Percentiles rank a stretch among this genome's conserved stretches.
phyloP scores from a whole-genome alignment of 257 asterid species.

The Capsicum pubescens region DNA sequence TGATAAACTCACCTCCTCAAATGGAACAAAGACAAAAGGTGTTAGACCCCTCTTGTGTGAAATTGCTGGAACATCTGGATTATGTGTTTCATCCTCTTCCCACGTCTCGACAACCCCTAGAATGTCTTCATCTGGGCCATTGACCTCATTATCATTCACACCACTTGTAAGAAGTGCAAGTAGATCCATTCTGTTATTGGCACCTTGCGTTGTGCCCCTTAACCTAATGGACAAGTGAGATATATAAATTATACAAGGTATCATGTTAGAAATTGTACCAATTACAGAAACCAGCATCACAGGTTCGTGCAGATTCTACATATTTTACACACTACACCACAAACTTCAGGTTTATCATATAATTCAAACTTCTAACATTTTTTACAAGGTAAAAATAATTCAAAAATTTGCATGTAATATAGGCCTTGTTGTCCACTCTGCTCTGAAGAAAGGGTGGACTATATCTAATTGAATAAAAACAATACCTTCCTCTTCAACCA shows the following conservation, averaged over 20 bases:
- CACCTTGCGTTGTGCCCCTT: constrained; percentile 84
- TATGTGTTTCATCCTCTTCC: constrained; percentile 93
- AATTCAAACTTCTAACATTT: background rate
- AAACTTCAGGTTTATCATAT: constrained; percentile 8
- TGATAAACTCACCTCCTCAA: constrained; percentile 74
- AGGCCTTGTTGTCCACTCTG: background rate
- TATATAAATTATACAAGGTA: background rate
- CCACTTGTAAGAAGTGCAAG: constrained; percentile 86
- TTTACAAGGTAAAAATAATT: background rate
- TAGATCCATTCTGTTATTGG: constrained; percentile 90
- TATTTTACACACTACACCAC: background rate
- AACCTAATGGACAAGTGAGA: constrained; percentile 50
- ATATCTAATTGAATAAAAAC: too few relatives aligned
- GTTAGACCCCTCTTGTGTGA: constrained; percentile 88
- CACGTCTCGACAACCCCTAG: constrained; percentile 89
- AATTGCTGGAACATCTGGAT: constrained; percentile 88
- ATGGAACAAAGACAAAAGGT: constrained; percentile 90
- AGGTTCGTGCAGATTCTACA: background rate
- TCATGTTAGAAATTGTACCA: constrained; percentile 13
- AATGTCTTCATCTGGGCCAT: constrained; percentile 67
- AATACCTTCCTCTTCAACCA: too few relatives aligned
- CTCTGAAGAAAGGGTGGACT: too few relatives aligned
- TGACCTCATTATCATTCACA: constrained; percentile 70
- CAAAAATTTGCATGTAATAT: background rate
- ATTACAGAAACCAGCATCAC: background rate